Evolutionary conservation across 805 yeast species (phyloP), one percentile per base, ranked within the genome.

Genomic region (Myxozyma kluyveri): DNA sequence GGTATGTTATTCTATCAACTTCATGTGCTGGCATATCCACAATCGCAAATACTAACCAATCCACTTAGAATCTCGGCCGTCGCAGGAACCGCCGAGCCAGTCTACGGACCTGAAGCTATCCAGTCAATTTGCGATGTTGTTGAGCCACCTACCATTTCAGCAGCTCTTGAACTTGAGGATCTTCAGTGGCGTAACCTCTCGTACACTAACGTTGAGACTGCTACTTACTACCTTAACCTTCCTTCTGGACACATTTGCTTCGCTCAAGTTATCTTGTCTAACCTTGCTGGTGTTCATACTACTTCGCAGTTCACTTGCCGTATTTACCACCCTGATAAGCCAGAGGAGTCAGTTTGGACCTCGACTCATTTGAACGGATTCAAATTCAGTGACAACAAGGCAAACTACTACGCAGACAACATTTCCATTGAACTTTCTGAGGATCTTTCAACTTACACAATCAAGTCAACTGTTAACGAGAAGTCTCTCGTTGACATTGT

Each of bases 41-140:
- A 17, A 35, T 29, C 9, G 42, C 24, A 10, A 9, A 18, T n/a
- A 19, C 9, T n/a, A 21, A 42, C 19, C 37, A 19, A 10, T 19
- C n/a, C 7, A 24, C 6, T 22, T 43, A 45, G 54, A 21, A 26
- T 86, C 48, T 87, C 97, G n/a, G 93, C 95, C 4, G 93, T 89
- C 42, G 91, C 97, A 4, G 99, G 99, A 49, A 81, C 95, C 10
- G 96, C 96, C 1, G 99, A 93, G 69, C 99, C 99, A 23, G 96
- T 86, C 66, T 93, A 93, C 65, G 99, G 99, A 47, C 78, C 84
- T 37, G 96, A 85, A 45, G 95, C 95, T 37, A 87, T 93, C 61
- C 91, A 85, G 64, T 80, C 97, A n/a, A 81, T 90, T 52, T 79
- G 86, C 38, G 79, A 79, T 33, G 67, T 80, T 41, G 80, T 84